phyloP scores from a whole-genome alignment of 352 stramenopile species.

The Globisporangium viniferum region DNA sequence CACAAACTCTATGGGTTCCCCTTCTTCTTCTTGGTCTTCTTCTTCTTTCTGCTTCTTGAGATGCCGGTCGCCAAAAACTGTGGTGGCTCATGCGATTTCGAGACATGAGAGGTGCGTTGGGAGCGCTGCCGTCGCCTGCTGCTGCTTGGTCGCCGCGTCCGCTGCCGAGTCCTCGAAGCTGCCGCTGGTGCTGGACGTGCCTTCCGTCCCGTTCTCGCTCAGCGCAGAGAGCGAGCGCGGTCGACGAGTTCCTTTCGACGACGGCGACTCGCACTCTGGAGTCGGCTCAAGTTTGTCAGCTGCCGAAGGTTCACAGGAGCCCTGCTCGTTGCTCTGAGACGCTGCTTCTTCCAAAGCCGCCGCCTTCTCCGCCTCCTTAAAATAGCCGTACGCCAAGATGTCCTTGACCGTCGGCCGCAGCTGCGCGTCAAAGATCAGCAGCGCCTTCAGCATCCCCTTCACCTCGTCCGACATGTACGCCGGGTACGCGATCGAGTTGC shows the following conservation, averaged over 20 bases:
- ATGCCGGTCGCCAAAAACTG: not conserved
- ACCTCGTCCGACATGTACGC: conserved; percentile 54
- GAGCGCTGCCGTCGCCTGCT: conserved; percentile 10
- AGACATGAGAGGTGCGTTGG: conserved; percentile 40
- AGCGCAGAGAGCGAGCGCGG: conserved; percentile 41
- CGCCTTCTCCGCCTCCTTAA: conserved; percentile 23
- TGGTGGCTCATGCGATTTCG: conserved; percentile 26
- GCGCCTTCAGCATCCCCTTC: conserved; percentile 60
- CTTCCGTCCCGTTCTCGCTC: conserved; percentile 39
- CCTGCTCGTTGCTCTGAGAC: conserved; percentile 1
- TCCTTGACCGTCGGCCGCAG: conserved; percentile 58
- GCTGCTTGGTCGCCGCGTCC: conserved; percentile 10
- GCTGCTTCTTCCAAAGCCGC: not conserved
- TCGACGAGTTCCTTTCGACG: conserved; percentile 19
- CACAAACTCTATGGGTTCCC: not conserved
- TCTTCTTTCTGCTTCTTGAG: not conserved
- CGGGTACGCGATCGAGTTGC: conserved; percentile 68
- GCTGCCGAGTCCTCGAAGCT: conserved; percentile 34
- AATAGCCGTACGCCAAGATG: conserved; percentile 60
- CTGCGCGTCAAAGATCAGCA: conserved; percentile 61
- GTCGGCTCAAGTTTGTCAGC: not conserved
- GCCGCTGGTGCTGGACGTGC: conserved; percentile 53
- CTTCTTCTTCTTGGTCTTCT: not conserved
- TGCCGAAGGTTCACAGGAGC: not conserved
- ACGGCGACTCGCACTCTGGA: not conserved